Evolutionary conservation across 768 basidiomycete species (phyloP), one percentile per base, ranked within the genome.

Genomic region (Porpolomopsis calyptriformis): DNA sequence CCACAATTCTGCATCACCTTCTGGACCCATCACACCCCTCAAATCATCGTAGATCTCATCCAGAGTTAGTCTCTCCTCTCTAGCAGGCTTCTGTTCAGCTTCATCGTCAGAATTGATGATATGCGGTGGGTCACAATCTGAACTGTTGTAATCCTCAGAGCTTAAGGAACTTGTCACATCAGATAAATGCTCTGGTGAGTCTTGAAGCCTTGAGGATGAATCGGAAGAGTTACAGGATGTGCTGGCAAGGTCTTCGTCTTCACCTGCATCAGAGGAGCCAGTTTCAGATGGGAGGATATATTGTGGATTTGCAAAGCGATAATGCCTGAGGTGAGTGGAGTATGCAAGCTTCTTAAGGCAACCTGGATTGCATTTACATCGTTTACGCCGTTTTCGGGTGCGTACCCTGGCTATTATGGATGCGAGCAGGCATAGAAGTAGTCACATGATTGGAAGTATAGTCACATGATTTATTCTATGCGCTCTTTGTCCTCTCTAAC

Each of bases 1-100:
- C 22, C 14, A 47, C 40, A 50, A 23, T 4, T 47, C 49, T 2
- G 23, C 40, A 33, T 46, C 49, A 22, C 34, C 22, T n/a, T 50
- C 45, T 22, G 39, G 18, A 20, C 40, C 40, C 11, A 42, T 19
- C 35, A 49, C 39, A 19, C 39, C 48, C 25, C 39, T 37, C 2
- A 49, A 37, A 18, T 44, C 34, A 11, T 37, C 22, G 11, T 34
- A 14, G 41, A 49, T 49, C 22, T 49, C 48, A 35, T 43, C 33
- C 42, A 49, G 18, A 19, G 38, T 23, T 22, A 19, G 38, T 39
- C 38, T 18, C 11, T 11, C 8, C 11, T 10, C 7, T 38, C 7
- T 7, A 9, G 7, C 36, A 8, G 36, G 36, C 19, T 38, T 18
- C 19, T 11, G 36, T 19, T 18, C 10, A 19, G 8, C 11, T 11